A percentile compares a stretch with the other conserved stretches of the same genome.
These are phyloP conservation scores for Sporothrix phasma DNA, from an alignment of 2,329 filamentous ascomycete species.

Conservation along the genomic window DNA sequence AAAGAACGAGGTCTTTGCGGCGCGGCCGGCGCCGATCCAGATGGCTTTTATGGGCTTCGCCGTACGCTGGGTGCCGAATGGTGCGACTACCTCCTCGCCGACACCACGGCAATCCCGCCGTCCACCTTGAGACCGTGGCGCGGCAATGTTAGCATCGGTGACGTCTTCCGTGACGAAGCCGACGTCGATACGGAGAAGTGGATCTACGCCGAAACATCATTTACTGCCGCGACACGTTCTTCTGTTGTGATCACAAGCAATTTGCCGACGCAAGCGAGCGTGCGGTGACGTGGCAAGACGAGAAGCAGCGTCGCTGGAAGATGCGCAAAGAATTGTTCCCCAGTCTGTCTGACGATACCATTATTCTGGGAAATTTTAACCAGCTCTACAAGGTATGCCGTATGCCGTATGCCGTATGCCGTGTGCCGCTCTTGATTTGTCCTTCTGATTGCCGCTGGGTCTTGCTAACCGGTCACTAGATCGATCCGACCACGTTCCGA, in stretches of 20 bases:
- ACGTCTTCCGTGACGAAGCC: conserved; percentile 56
- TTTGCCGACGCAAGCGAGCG: conserved; percentile 58
- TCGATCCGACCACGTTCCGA: conserved; percentile 92
- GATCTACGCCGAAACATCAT: conserved; percentile 98
- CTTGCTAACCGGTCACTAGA: conserved; percentile 42
- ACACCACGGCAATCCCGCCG: conserved; percentile 73
- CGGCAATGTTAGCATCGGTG: conserved; percentile 62
- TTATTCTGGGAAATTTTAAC: conserved; percentile 97
- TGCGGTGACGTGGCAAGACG: conserved; percentile 68
- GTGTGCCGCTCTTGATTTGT: too few relatives aligned
- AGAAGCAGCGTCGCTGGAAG: conserved; percentile 71
- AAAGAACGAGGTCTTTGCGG: conserved; percentile 95
- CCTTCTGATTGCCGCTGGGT: not conserved
- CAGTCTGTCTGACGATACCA: conserved; percentile 63
- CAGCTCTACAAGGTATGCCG: conserved; percentile 84
- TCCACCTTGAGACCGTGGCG: conserved; percentile 73
- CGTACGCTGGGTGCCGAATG: conserved; percentile 88
- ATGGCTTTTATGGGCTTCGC: conserved; percentile 99
- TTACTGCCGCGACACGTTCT: conserved; percentile 89
- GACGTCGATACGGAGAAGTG: conserved; percentile 64
- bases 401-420: not conserved
- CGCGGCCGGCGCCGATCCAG: conserved; percentile 85
- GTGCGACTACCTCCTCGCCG: conserved; percentile 95
- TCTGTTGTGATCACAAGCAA: conserved; percentile 94
- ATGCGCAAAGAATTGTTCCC: conserved; percentile 94